Base-by-base conservation (phyloP, 176 grass and related monocot species). In the Bromus sterilis region DNA sequence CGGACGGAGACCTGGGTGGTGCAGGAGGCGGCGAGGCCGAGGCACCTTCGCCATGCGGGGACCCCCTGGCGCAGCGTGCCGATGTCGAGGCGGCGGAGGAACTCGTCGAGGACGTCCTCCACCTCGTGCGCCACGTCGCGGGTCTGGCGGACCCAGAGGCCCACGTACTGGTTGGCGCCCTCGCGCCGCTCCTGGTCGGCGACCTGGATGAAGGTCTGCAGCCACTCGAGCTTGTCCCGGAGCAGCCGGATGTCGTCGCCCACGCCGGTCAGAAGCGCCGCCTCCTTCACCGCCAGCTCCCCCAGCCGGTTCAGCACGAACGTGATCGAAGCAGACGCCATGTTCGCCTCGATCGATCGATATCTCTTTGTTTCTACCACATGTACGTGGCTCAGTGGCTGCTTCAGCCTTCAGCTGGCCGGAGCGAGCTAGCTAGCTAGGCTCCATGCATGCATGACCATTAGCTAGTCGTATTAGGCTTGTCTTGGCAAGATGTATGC, bases 181-280 rank as follows among this genome's bases (percentile, higher is more conserved):
- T 13, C 21, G 16, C 79, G 66, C 5, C 79, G 66, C 66, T 71
- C 66, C 35, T 82, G 66, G 51, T 82, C 79, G 11, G 79, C 79
- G 53, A 71, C 66, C 66, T 82, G 66, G 79, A 82, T 82, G 79
- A 82, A 82, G 1, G 79, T 82, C 66, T 82, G 66, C 51, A 82
- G 49, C 79, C 79, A 82, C 79, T 82, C 79, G 35, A 71, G 79
- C 79, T 82, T 82, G 66, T 82, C 79, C 7, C 79, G 79, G 66
- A 82, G 79, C 16, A 82, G 79, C 0, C 66, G 79, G 79, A 82
- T 82, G 66, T 82, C 66, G 11, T 82, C 29, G 51, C 41, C 79
- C 18, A 82, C 79, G 9, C 66, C 79, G 3, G 36, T 36, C 23
- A 82, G 79, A 25, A 71, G 51, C 79, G 51, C 79, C 35, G 53